These are phyloP conservation scores for Cercophora samala DNA, from an alignment of 495 filamentous ascomycete genomes.

Conservation along the genomic window DNA sequence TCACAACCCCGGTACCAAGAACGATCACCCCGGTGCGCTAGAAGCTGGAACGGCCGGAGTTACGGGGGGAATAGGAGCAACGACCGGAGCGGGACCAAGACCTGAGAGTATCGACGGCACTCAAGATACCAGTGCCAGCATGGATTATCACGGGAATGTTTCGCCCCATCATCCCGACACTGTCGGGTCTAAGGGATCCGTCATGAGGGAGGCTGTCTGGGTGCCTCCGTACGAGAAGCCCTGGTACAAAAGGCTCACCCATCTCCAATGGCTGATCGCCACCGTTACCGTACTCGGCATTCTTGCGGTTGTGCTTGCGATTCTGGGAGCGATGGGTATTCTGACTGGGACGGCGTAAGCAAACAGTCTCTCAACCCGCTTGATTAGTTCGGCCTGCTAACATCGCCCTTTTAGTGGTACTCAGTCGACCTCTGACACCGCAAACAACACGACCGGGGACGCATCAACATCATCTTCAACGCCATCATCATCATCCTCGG, in stretches of 20 bases:
- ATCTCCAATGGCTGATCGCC: constrained; percentile 20
- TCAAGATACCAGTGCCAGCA: constrained; percentile 4
- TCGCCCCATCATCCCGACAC: not conserved
- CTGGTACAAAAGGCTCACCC: constrained; percentile 29
- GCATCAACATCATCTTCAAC: not conserved
- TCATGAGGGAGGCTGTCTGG: constrained; percentile 20
- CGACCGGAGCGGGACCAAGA: constrained; percentile 3
- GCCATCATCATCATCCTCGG: constrained; percentile 11
- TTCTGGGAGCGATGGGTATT: constrained; percentile 29
- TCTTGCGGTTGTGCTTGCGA: constrained; percentile 27
- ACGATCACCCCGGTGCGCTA: not conserved
- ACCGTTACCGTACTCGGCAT: constrained; percentile 24
- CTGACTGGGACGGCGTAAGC: constrained; percentile 20
- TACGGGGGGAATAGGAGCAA: not conserved
- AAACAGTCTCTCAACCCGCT: not conserved
- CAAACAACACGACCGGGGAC: not conserved
- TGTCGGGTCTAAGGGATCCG: constrained; percentile 17
- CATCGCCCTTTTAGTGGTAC: constrained; percentile 13
- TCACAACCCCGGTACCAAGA: constrained; percentile 1
- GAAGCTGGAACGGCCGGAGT: not conserved
- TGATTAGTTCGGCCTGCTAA: constrained; percentile 10
- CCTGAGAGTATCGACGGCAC: constrained; percentile 11
- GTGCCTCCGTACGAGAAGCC: constrained; percentile 19
- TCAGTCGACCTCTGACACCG: not conserved
- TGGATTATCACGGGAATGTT: not conserved